Base-by-base conservation (phyloP, 352 stramenopile species). In the Pythium periplocum region DNA sequence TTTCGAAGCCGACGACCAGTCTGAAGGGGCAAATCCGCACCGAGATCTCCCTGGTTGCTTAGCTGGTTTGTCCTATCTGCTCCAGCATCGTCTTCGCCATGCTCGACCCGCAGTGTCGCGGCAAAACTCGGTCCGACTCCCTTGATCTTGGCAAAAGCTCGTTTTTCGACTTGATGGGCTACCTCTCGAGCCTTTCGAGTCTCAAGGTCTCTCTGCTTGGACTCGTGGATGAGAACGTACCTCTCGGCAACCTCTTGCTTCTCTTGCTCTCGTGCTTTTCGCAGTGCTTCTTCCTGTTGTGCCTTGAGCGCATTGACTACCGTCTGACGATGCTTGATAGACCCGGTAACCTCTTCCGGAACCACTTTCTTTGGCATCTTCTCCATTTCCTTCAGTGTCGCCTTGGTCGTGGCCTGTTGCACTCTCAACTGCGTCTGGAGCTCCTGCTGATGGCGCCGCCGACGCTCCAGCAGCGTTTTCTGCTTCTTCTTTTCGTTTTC, bases 341-440 rank as follows among this genome's bases (percentile, higher is more conserved):
- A 33, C 39, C 6, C 44, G 35, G 12, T 44, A 12, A 11, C 9
- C 42, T 31, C 42, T 47, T 10, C 9, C 7, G 9, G 9, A 7
- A 12, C 31, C 42, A 26, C 42, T 17, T 31, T 17, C 42, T 10
- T 47, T 17, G 42, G 7, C 4, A 4, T 30, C 35, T 17, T 38
- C 51, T 59, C 57, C 1, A 43, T 34, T 1, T 58, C 9, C 10
- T 12, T 4, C 0, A 59, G 45, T 38, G 53, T 57, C 7, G 41
- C 33, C 43, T 61, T 66, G 1, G 50, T 66, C 2, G 58, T 44
- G 1, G 38, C 17, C 42, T 66, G 59, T 31, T 66, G 59, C 7
- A 35, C 38, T 2, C 46, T 51, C 2, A 54, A 39, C 26, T 52
- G 43, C 34, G 54, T 61, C 35, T 17, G 17, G 4, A 40, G 42